Base-by-base conservation (phyloP, 768 basidiomycete species). In the Tylopilus balloui region DNA sequence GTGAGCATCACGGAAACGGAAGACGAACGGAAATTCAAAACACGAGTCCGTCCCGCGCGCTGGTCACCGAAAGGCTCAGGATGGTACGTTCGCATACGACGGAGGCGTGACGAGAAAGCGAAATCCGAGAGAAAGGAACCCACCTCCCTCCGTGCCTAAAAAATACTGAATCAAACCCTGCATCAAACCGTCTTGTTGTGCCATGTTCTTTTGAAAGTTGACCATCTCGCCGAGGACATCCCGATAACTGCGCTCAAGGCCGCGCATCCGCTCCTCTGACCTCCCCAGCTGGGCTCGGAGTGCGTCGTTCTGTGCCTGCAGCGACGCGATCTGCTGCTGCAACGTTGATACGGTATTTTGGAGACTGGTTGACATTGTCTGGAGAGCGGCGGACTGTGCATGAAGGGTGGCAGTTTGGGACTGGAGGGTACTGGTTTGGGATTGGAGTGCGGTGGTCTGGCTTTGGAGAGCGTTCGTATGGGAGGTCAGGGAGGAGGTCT, bases 171-270 rank as follows among this genome's bases (percentile, higher is more conserved):
- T 84, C 51, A 92, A 63, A 57, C 79, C 81, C 68, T 90, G 86
- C 80, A 90, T 84, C 47, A 92, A 65, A 35, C 80, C 81, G 57
- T 94, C 92, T 72, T 92, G 89, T 68, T 90, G 84, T 27, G 85
- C 86, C 80, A 84, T 80, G 56, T 79, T 81, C 51, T 79, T 70
- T 68, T 86, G 85, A 63, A 85, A 84, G 56, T 77, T 74, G 59
- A 84, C 82, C 75, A 88, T 80, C 67, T 87, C 85, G 54, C 74
- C 74, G 28, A 86, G 77, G 41, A 85, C 80, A 48, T 78, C 79
- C 63, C 83, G 79, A 65, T 86, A 86, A 59, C 80, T 80, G 45
- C 71, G 71, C 60, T 84, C 81, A 13, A 87, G 70, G 42, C 74
- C 78, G 21, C 75, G 74, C 52, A 85, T 71, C 42, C 81, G 80